Conservation (phyloP, 495 filamentous ascomycete genomes). For the Ramalina peruviana region DNA sequence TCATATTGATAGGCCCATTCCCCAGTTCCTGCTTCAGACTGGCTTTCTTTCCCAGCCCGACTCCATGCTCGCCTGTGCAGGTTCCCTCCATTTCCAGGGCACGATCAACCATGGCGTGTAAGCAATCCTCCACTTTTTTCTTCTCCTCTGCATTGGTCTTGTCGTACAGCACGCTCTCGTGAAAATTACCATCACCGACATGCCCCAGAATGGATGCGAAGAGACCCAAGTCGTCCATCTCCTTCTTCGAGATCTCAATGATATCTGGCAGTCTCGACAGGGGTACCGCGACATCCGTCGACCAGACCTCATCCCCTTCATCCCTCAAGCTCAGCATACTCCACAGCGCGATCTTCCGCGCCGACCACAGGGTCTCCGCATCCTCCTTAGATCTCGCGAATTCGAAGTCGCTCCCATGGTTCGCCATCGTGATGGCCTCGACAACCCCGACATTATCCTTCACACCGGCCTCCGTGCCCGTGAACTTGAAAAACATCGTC, state of each 20-base stretch:
- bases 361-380: constrained; percentile 69
- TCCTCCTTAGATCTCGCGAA: constrained; percentile 61
- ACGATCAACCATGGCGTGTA: constrained; percentile 76
- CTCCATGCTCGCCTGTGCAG: constrained; percentile 79
- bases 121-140: constrained; percentile 60
- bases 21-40: constrained; percentile 73
- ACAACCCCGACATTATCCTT: constrained; percentile 74
- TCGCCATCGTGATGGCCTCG: constrained; percentile 44
- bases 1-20: constrained; percentile 62
- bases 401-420: constrained; percentile 57
- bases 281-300: constrained; percentile 82
- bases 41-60: constrained; percentile 80
- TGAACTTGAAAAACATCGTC: constrained; percentile 92
- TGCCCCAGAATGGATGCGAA: constrained; percentile 80
- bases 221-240: constrained; percentile 69
- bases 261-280: constrained; percentile 77
- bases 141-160: constrained; percentile 48
- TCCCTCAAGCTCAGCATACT: constrained; percentile 31
- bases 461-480: constrained; percentile 57
- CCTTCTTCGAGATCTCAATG: constrained; percentile 77
- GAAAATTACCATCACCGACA: constrained; percentile 86
- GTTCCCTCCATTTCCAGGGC: constrained; percentile 90
- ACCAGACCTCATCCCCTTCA: constrained; percentile 49
- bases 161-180: constrained; percentile 79
- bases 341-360: constrained; percentile 80